Evolutionary conservation across 2,329 filamentous ascomycete species (phyloP).

Genomic region (Sclerotinia borealis): DNA sequence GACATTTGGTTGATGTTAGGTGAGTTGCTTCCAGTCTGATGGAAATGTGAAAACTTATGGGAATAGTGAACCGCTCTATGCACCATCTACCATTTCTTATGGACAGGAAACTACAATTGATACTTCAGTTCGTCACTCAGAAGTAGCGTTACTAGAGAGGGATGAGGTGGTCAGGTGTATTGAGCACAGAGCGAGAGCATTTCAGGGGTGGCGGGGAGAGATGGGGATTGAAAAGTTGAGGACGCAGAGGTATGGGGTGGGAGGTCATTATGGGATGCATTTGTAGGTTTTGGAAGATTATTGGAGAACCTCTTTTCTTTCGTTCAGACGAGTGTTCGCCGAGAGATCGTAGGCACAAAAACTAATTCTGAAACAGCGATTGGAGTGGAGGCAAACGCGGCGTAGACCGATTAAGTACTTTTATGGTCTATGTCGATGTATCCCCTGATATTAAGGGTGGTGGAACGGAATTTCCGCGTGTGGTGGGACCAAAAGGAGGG

Average conservation of each 20-base stretch:
- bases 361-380: constrained; percentile 47
- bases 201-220: constrained; percentile 54
- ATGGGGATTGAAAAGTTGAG: constrained; percentile 55
- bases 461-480: constrained; percentile 53
- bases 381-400: constrained; percentile 41
- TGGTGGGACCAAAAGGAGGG: constrained; percentile 36
- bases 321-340: neutral
- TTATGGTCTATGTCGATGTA: constrained; percentile 54
- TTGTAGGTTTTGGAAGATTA: neutral
- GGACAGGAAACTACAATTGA: constrained; percentile 42
- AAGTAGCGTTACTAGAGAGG: constrained; percentile 42
- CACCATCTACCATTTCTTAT: constrained; percentile 48
- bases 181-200: constrained; percentile 49
- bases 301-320: neutral
- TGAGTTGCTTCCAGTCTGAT: constrained; percentile 27
- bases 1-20: constrained; percentile 48
- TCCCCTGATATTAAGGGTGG: constrained; percentile 43
- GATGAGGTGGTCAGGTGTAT: constrained; percentile 49
- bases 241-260: constrained; percentile 54
- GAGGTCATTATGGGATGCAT: constrained; percentile 46
- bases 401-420: constrained; percentile 45
- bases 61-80: constrained; percentile 42
- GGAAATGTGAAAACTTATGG: neutral
- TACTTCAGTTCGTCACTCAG: constrained; percentile 44
- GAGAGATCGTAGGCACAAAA: neutral